Evolutionary conservation across 495 filamentous ascomycete genomes (phyloP), one percentile per base, ranked within the genome.

Genomic region (Penicillium tannophilum): DNA sequence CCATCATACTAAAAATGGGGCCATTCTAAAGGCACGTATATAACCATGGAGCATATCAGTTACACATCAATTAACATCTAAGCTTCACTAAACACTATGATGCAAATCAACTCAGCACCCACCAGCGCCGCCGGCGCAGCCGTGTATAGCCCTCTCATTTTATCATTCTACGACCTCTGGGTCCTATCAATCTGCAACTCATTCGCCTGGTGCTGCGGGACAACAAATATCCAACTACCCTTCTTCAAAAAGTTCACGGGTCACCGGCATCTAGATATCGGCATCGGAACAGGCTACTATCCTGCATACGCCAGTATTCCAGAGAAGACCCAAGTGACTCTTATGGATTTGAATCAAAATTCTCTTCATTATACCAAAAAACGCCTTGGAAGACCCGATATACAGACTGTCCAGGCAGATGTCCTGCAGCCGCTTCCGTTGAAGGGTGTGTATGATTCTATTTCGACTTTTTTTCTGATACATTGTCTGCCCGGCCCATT

Each of bases 401-500:
- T 31, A 12, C n/a, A 16, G 24, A 49, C 20, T 2, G 28, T 59
- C 7, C 30, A 48, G n/a, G 44, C 50, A 11, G 57, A 59, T 35
- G 45, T 59, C 1, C 39, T 43, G 5, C 43, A 54, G 24, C 31
- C 50, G 10, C 33, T 53, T 17, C 43, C 50, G 2, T 31, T 52
- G 10, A 42, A 11, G 1, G 55, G 28, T 16, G 42, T 54, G 0
- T 47, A 39, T 31, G 67, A 73, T 52, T 72, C 70, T 0, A 63
- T 79, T 30, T 74, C 70, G 36, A 64, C 72, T 56, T 78, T 76
- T 58, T 75, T 75, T 53, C 36, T 78, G 2, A 44, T 79, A 3
- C 76, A 79, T 51, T 77, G 76, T 55, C 41, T 79, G 3, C 71
- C 74, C 0, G 65, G 63, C 0, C 42, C 55, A 0, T 52, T 63